Percentiles rank a stretch among this genome's conserved stretches.
Evolutionary conservation across 352 stramenopile species (phyloP).

Genomic region (Hyphochytrium catenoides): DNA sequence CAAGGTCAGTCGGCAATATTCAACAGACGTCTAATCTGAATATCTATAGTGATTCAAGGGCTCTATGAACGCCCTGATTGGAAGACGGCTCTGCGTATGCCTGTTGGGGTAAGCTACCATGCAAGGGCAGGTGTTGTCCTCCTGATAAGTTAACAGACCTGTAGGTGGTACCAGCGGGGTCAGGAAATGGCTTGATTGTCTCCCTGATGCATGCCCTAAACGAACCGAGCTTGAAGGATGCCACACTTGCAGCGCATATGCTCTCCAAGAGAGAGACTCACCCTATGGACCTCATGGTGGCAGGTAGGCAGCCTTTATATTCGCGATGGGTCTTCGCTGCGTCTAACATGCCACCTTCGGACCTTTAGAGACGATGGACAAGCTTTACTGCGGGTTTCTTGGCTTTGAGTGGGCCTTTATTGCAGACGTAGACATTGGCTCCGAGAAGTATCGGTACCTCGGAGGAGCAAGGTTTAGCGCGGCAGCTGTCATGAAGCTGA

Average conservation of each 20-base stretch:
- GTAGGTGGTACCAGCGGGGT: slow-evolving; percentile 17
- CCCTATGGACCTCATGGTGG: slow-evolving; percentile 27
- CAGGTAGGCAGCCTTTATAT: not conserved
- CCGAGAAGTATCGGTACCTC: slow-evolving; percentile 33
- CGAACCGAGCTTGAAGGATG: slow-evolving; percentile 17
- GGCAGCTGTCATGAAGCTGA: slow-evolving; percentile 22
- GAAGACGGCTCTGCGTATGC: slow-evolving; percentile 22
- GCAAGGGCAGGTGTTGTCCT: slow-evolving; percentile 7
- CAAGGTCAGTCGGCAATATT: not conserved
- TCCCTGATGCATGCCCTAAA: slow-evolving; percentile 22
- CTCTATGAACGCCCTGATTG: slow-evolving; percentile 32
- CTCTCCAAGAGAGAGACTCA: slow-evolving; percentile 30
- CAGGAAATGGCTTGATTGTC: slow-evolving; percentile 32
- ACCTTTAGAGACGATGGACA: slow-evolving; percentile 2
- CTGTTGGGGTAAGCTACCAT: slow-evolving; percentile 25
- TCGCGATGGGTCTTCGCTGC: slow-evolving; percentile 1
- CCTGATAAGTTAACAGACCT: not conserved
- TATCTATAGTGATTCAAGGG: slow-evolving; percentile 29
- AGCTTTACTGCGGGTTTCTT: slow-evolving; percentile 44
- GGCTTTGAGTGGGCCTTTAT: slow-evolving; percentile 59
- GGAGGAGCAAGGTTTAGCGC: slow-evolving; percentile 36
- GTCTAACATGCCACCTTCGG: slow-evolving; percentile 14
- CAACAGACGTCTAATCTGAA: slow-evolving; percentile 4
- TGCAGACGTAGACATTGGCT: slow-evolving; percentile 46
- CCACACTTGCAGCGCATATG: slow-evolving; percentile 27